A percentile compares a stretch with the other conserved stretches of the same genome.
phyloP scores from a whole-genome alignment of 2,329 filamentous ascomycete species.

The Stachybotrys echinatus region DNA sequence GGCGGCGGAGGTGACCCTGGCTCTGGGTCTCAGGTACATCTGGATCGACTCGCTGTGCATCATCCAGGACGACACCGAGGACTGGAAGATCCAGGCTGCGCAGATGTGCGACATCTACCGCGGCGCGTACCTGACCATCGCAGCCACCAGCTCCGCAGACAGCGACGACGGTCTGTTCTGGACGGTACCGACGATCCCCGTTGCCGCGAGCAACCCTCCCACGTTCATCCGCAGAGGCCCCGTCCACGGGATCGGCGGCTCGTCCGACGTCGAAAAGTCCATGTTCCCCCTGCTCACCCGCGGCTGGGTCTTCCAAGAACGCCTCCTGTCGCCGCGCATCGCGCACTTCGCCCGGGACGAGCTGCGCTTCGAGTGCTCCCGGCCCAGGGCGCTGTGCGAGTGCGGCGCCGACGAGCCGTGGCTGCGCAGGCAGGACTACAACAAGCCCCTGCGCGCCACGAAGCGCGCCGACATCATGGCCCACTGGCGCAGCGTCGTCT shows the following conservation, averaged over 20 bases:
- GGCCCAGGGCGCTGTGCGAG: background rate
- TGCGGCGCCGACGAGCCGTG: background rate
- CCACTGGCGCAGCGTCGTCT: constrained; percentile 6
- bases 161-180: background rate
- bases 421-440: constrained; percentile 1
- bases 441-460: background rate
- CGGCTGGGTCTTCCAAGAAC: constrained; percentile 7
- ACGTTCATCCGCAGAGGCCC: constrained; percentile 2
- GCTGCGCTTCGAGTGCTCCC: too few relatives aligned
- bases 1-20: background rate
- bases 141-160: background rate
- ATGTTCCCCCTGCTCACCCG: constrained; percentile 5
- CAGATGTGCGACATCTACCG: constrained; percentile 1
- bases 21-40: constrained; percentile 3
- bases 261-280: constrained; percentile 1
- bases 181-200: background rate
- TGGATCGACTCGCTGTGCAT: too few relatives aligned
- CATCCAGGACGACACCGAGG: constrained; percentile 1
- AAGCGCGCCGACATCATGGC: constrained; percentile 1
- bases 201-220: background rate
- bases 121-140: background rate
- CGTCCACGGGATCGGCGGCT: too few relatives aligned
- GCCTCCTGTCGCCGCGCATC: constrained; percentile 5
- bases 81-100: constrained; percentile 1
- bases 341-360: constrained; percentile 5